Percentiles rank a stretch among this genome's conserved stretches.
Evolutionary conservation across 1,284 basidiomycete genomes (phyloP).

Genomic region (Porodaedalea pini): DNA sequence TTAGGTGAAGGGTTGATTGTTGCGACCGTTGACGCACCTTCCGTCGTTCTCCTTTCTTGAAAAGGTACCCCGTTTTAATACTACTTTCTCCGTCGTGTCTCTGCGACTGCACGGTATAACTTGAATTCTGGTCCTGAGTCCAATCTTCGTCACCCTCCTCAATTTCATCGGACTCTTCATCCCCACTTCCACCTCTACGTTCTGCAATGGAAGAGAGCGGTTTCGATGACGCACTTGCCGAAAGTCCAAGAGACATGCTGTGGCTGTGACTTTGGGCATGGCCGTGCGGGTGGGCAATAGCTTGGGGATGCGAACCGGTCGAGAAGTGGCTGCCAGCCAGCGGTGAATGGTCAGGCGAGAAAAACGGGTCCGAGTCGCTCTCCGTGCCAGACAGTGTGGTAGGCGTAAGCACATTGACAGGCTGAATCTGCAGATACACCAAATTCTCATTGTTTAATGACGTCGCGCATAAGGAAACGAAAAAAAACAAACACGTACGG

Average conservation of each 20-base stretch:
- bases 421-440: slow-evolving; percentile 4
- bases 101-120: slow-evolving; percentile 25
- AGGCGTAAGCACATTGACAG: background rate
- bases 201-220: slow-evolving; percentile 75
- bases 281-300: slow-evolving; percentile 10
- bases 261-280: slow-evolving; percentile 29
- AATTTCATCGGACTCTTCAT: slow-evolving; percentile 74
- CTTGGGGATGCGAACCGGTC: slow-evolving; percentile 20
- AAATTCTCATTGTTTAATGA: background rate
- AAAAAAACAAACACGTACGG: background rate
- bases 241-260: slow-evolving; percentile 27
- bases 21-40: slow-evolving; percentile 68
- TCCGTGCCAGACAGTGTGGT: slow-evolving; percentile 65
- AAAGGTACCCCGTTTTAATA: slow-evolving; percentile 87
- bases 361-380: slow-evolving; percentile 79
- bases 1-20: slow-evolving; percentile 5
- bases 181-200: slow-evolving; percentile 60
- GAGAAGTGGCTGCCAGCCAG: slow-evolving; percentile 21
- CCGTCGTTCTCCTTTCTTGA: slow-evolving; percentile 94
- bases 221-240: slow-evolving; percentile 30
- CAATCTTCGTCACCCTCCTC: slow-evolving; percentile 66
- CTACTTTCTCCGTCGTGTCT: slow-evolving; percentile 66
- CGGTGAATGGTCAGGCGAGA: slow-evolving; percentile 47
- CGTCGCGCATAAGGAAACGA: background rate
- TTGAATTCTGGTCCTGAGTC: slow-evolving; percentile 44